Evolutionary conservation across 2,329 filamentous ascomycete species (phyloP).

Genomic region (Calonectria pteridis): DNA sequence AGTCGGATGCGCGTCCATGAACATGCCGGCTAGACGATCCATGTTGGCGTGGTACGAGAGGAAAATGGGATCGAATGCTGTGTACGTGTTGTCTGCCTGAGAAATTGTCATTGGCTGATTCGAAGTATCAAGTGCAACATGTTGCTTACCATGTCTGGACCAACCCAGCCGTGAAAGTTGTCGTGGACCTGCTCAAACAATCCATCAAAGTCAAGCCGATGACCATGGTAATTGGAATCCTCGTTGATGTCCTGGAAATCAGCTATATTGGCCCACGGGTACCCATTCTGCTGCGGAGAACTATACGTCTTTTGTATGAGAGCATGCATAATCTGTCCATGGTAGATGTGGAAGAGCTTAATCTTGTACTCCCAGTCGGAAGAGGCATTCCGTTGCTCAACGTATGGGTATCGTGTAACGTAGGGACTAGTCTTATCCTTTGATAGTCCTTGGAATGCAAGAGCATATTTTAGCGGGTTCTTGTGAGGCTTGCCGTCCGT

Average conservation of each 20-base stretch:
- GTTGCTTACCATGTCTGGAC: constrained; percentile 19
- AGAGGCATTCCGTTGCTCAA: neutral
- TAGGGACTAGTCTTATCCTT: constrained; percentile 5
- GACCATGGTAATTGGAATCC: neutral
- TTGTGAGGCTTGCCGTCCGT: neutral
- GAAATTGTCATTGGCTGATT: neutral
- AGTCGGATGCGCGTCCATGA: constrained; percentile 14
- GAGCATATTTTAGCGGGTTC: constrained; percentile 21
- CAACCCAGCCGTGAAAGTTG: constrained; percentile 26
- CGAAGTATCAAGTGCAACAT: neutral
- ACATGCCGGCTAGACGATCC: constrained; percentile 17
- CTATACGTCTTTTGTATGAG: constrained; percentile 12
- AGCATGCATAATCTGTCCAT: constrained; percentile 16
- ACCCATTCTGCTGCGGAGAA: neutral
- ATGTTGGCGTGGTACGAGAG: constrained; percentile 30
- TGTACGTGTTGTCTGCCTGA: constrained; percentile 23
- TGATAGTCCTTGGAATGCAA: constrained; percentile 6
- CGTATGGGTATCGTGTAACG: constrained; percentile 6
- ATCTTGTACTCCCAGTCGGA: constrained; percentile 15
- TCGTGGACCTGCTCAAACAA: constrained; percentile 26
- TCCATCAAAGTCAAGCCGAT: constrained; percentile 23
- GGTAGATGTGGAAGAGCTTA: constrained; percentile 13
- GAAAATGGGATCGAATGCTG: constrained; percentile 24
- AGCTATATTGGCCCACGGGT: constrained; percentile 15
- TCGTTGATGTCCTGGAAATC: constrained; percentile 11